Evolutionary conservation across 2,329 filamentous ascomycete genomes (phyloP), one percentile per base, ranked within the genome.

Genomic region (Penicillium sp.): DNA sequence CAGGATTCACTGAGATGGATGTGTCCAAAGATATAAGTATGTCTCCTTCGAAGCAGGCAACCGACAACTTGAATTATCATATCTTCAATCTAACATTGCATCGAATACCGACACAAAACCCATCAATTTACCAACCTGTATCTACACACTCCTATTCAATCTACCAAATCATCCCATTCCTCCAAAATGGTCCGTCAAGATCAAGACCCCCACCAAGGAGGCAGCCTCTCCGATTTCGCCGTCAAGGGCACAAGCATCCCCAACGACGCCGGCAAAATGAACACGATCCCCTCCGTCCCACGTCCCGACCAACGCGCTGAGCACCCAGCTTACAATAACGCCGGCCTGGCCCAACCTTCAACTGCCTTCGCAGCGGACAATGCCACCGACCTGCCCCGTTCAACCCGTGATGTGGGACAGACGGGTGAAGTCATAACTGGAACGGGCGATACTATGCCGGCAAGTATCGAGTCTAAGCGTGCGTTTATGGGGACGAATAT

Each of bases 111-210:
- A 22, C n/a, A 2, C 97, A 93, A 79, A 97, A 89, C 87, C 87
- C 4, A 79, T 97, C 69, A 88, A 19, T 22, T 40, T 40, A 48
- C 13, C 38, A 8, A 52, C 3, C 14, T 14, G n/a, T 6, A 14
- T 19, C 16, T 13, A 48, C 13, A 26, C 13, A 26, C 8, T 14
- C 25, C 6, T 28, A 25, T n/a, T 26, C 35, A 52, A n/a, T 22
- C 25, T 19, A 38, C 13, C 90, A 91, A 70, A 96, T 97, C 81
- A 91, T 87, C 64, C 92, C 90, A 40, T 85, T 7, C 30, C 2
- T 8, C 89, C 57, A 68, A 40, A 63, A 70, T 70, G 68, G 65
- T 60, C 45, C 55, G 25, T 19, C 54, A 63, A 53, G n/a, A 53
- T 45, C 52, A 64, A 63, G 63, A 73, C 55, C 58, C 73, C 33